These are phyloP conservation scores for Panicum miliaceum DNA, from an alignment of 176 grass and related monocot species.

Conservation along the genomic window DNA sequence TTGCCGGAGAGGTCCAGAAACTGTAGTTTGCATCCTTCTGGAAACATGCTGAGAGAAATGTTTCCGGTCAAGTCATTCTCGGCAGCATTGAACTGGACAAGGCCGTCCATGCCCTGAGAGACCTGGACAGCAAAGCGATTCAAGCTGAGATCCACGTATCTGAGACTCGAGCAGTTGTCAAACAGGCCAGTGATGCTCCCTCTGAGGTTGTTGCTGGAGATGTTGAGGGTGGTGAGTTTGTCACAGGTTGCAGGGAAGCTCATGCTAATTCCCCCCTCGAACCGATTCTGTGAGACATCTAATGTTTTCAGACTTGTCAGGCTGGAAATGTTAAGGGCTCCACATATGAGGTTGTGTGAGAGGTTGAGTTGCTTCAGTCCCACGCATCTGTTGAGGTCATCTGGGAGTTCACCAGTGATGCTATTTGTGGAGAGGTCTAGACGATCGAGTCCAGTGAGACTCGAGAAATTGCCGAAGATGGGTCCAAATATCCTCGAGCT, in stretches of 20 bases:
- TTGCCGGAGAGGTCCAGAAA: conserved; percentile 12
- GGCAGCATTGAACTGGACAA: conserved; percentile 40
- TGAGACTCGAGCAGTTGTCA: conserved; percentile 41
- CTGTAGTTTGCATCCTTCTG: not conserved
- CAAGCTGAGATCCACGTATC: conserved; percentile 52
- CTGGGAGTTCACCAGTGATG: conserved; percentile 33
- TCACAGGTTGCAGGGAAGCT: conserved; percentile 43
- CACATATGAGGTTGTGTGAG: conserved; percentile 50
- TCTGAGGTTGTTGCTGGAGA: conserved; percentile 54
- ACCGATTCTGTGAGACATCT: conserved; percentile 55
- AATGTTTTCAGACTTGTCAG: conserved; percentile 43
- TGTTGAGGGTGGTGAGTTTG: conserved; percentile 45
- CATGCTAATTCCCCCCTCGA: conserved; percentile 29
- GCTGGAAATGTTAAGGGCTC: conserved; percentile 41
- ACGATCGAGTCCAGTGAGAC: conserved; percentile 35
- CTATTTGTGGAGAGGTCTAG: conserved; percentile 63
- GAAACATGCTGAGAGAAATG: conserved; percentile 23
- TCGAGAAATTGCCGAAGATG: conserved; percentile 51
- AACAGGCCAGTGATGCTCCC: conserved; percentile 37
- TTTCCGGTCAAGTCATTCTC: conserved; percentile 55
- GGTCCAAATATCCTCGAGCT: conserved; percentile 55
- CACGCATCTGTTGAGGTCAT: conserved; percentile 51
- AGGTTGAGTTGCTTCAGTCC: conserved; percentile 59
- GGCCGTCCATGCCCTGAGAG: conserved; percentile 34
- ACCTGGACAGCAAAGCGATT: conserved; percentile 56